phyloP scores from a whole-genome alignment of 768 basidiomycete genomes.

The Boletus reticuloceps region DNA sequence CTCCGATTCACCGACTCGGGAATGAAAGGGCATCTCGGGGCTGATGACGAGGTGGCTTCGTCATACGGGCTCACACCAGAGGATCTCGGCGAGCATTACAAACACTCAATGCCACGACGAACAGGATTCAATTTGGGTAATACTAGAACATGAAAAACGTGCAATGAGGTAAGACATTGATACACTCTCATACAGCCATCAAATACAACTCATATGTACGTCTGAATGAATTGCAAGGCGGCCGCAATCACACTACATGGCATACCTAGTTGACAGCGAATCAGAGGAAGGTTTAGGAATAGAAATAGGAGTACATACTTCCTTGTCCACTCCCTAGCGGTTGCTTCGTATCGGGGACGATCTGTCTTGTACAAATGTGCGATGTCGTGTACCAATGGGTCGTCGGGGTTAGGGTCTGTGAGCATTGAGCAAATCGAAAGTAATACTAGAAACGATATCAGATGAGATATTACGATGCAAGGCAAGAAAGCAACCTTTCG shows the following conservation, averaged over 20 bases:
- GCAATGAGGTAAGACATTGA: slow-evolving; percentile 31
- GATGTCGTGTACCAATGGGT: slow-evolving; percentile 97
- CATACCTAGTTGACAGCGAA: slow-evolving; percentile 33
- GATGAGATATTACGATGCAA: background rate
- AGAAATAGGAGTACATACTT: slow-evolving; percentile 60
- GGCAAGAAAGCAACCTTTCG: slow-evolving; percentile 71
- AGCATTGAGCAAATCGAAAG: slow-evolving; percentile 99
- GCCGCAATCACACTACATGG: slow-evolving; percentile 47
- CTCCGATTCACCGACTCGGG: background rate
- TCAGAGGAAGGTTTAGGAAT: background rate
- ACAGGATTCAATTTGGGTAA: slow-evolving; percentile 19
- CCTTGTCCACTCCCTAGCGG: slow-evolving; percentile 99
- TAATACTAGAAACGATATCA: slow-evolving; percentile 54
- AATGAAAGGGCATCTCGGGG: background rate
- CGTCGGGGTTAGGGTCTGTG: slow-evolving; percentile 99
- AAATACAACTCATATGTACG: slow-evolving; percentile 29
- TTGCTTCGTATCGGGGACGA: slow-evolving; percentile 93
- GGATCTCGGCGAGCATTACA: slow-evolving; percentile 1
- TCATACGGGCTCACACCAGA: background rate
- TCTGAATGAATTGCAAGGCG: slow-evolving; percentile 18
- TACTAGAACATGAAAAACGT: slow-evolving; percentile 34
- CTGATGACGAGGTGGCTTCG: background rate
- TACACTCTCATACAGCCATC: slow-evolving; percentile 33
- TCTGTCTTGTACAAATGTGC: slow-evolving; percentile 99
- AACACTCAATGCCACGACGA: slow-evolving; percentile 21